Conservation (phyloP, 1,139 yeast genomes). For the Geotrichum bryndzae region DNA sequence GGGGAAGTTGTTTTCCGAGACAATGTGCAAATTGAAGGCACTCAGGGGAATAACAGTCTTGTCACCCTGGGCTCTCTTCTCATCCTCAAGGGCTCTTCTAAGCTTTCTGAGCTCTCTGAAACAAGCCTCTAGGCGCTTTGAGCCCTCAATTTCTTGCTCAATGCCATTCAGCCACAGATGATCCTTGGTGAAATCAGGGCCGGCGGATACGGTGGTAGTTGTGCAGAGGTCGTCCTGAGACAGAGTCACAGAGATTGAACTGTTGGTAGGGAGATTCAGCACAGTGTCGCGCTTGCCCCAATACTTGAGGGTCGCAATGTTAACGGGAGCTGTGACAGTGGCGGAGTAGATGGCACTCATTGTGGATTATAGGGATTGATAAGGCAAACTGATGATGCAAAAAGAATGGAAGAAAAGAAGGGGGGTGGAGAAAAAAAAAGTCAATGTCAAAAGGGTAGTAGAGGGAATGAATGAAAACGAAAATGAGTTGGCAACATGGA, state of each 20-base stretch:
- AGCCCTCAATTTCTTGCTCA: constrained; percentile 52
- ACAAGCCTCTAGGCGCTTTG: constrained; percentile 76
- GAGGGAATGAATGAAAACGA: not conserved
- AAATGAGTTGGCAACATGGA: not conserved
- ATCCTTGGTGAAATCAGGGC: constrained; percentile 53
- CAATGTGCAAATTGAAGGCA: constrained; percentile 65
- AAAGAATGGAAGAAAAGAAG: not conserved
- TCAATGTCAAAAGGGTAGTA: not conserved
- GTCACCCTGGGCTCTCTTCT: constrained; percentile 21
- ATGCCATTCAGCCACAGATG: constrained; percentile 76
- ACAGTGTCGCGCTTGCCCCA: constrained; percentile 95
- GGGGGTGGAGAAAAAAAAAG: not conserved
- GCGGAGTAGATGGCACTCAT: constrained; percentile 47
- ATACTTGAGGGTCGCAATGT: constrained; percentile 92
- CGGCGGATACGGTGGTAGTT: constrained; percentile 77
- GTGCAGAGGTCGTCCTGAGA: constrained; percentile 88
- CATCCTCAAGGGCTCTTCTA: constrained; percentile 26
- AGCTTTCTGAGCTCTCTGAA: constrained; percentile 64
- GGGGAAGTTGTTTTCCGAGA: constrained; percentile 94
- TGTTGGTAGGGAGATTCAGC: constrained; percentile 88
- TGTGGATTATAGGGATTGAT: not conserved
- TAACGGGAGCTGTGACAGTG: constrained; percentile 93
- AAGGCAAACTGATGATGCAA: not conserved
- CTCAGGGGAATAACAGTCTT: constrained; percentile 57
- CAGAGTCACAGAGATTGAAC: constrained; percentile 89